Conservation (phyloP, 441 rosid genomes). For the Kokia cookei region DNA sequence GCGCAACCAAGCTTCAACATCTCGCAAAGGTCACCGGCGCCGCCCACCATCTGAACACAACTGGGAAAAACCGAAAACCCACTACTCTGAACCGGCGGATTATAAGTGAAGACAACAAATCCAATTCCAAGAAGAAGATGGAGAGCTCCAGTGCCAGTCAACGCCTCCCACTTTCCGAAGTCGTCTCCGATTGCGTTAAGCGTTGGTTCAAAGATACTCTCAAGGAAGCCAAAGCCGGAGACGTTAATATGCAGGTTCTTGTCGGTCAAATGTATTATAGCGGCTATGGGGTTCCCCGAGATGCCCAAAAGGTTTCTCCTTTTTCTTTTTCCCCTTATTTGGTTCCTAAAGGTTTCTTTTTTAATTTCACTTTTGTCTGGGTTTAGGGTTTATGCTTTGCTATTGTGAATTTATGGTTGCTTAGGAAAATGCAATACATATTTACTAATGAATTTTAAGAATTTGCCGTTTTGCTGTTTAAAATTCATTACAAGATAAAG, state of each 20-base stretch:
- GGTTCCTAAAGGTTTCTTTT: not conserved
- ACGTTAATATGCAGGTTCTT: conserved; percentile 79
- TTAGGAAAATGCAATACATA: not conserved
- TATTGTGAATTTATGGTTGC: not conserved
- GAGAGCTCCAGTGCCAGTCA: conserved; percentile 23
- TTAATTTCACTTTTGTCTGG: not conserved
- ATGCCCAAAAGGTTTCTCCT: conserved; percentile 45
- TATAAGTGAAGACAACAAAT: conserved; percentile 5
- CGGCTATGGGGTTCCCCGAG: conserved; percentile 75
- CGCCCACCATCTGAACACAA: conserved; percentile 15
- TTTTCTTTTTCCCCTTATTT: not conserved
- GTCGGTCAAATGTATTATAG: conserved; percentile 87
- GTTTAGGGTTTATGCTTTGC: not conserved
- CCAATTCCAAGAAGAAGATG: conserved; percentile 27
- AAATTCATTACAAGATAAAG: not conserved
- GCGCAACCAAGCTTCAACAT: conserved; percentile 32
- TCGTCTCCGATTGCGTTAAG: conserved; percentile 79
- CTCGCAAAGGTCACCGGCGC: conserved; percentile 25
- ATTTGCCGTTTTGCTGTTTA: not conserved
- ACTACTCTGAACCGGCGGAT: conserved; percentile 7
- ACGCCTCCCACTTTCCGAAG: conserved; percentile 63
- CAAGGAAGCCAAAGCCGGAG: conserved; percentile 88
- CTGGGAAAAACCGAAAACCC: conserved; percentile 33
- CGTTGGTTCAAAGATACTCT: conserved; percentile 92
- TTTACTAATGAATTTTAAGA: not conserved